Conservation (phyloP, 1,284 basidiomycete genomes). For the Macrocybe sp. region DNA sequence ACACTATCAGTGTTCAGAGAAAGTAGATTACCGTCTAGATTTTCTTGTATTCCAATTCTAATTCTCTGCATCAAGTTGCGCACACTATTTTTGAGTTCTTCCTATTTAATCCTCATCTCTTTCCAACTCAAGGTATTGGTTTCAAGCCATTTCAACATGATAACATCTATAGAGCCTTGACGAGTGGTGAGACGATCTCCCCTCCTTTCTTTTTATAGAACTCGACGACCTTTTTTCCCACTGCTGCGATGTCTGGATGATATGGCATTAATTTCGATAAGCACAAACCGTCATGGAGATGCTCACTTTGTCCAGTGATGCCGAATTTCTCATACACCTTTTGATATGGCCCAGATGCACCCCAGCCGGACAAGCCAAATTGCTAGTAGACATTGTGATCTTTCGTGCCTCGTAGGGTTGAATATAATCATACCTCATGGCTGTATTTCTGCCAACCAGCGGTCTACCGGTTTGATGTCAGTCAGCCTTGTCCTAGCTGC, state of each 20-base stretch:
- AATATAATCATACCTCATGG: conserved; percentile 53
- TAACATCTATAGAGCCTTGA: conserved; percentile 55
- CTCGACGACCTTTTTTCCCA: conserved; percentile 81
- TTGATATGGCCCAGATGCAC: conserved; percentile 86
- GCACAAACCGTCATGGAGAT: conserved; percentile 1
- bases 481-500: neutral
- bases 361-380: conserved; percentile 78
- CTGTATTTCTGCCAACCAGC: conserved; percentile 84
- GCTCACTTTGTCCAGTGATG: conserved; percentile 73
- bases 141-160: neutral
- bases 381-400: conserved; percentile 37
- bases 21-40: conserved; percentile 38
- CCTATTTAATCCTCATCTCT: neutral
- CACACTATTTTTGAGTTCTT: neutral
- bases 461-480: conserved; percentile 37
- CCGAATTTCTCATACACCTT: conserved; percentile 90
- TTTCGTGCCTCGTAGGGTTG: conserved; percentile 7
- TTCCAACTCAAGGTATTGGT: neutral
- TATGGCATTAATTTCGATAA: conserved; percentile 8
- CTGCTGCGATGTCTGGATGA: conserved; percentile 64
- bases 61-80: neutral
- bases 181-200: conserved; percentile 74
- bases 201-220: conserved; percentile 84
- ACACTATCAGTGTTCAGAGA: conserved; percentile 63
- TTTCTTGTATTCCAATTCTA: conserved; percentile 5